These are phyloP conservation scores for Quercus bicolor DNA, from an alignment of 306 rosid species.

Conservation along the genomic window DNA sequence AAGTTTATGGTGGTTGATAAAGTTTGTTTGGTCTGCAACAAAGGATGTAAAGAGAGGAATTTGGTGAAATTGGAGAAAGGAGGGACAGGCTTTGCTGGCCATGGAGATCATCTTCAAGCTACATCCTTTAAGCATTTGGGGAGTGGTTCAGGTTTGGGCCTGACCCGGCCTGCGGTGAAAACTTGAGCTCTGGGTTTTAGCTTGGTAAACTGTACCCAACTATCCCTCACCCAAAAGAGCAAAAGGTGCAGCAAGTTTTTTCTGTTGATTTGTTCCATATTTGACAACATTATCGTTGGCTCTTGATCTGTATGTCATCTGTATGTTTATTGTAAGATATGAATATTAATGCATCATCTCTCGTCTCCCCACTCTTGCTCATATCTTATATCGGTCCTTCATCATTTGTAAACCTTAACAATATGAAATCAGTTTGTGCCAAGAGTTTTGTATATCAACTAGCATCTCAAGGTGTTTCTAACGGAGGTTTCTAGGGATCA, in stretches of 20 bases:
- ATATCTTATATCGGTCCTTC: background rate
- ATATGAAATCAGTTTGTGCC: background rate
- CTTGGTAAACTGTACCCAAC: background rate
- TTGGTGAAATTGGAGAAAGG: constrained; percentile 79
- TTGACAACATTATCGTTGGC: background rate
- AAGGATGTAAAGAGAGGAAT: constrained; percentile 76
- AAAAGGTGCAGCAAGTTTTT: background rate
- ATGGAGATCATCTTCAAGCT: constrained; percentile 87
- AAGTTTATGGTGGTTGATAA: constrained; percentile 84
- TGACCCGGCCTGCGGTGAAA: constrained; percentile 87
- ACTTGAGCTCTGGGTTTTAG: constrained; percentile 34
- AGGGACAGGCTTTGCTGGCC: constrained; percentile 89
- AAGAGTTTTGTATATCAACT: too few species aligned
- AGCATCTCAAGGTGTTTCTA: too few species aligned
- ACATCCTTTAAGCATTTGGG: constrained; percentile 95
- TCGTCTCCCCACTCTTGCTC: background rate
- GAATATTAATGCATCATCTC: background rate
- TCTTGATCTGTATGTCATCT: background rate
- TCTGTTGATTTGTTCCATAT: background rate
- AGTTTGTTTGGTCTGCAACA: constrained; percentile 88
- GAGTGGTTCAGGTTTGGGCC: constrained; percentile 89
- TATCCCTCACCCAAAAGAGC: background rate
- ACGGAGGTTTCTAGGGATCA: too few species aligned
- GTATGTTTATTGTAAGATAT: background rate
- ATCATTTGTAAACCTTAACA: background rate